A percentile compares a stretch with the other conserved stretches of the same genome.
phyloP scores from a whole-genome alignment of 805 yeast species.

The Yamadazyma tumulicola region DNA sequence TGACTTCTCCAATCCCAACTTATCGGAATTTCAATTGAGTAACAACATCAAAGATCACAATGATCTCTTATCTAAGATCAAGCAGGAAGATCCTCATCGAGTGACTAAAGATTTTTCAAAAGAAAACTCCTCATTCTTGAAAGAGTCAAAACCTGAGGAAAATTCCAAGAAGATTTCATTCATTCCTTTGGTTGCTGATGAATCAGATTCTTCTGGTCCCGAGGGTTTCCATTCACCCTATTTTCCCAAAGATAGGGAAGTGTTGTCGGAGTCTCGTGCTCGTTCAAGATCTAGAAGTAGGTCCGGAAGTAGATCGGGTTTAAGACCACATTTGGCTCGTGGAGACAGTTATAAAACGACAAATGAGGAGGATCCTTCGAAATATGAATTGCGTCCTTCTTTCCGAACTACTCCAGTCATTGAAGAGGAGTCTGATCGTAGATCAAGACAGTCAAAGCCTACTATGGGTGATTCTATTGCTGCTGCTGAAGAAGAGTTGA shows the following conservation, averaged over 20 bases:
- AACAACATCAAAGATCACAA: conserved; percentile 35
- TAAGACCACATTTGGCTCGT: conserved; percentile 64
- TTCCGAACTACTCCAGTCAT: conserved; percentile 14
- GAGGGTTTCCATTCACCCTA: conserved; percentile 32
- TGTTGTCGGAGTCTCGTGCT: conserved; percentile 23
- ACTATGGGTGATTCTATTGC: conserved; percentile 45
- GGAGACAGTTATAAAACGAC: conserved; percentile 74
- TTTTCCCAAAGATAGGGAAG: conserved; percentile 26
- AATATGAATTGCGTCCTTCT: conserved; percentile 41
- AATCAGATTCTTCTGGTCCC: conserved; percentile 7
- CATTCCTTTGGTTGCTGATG: conserved; percentile 1
- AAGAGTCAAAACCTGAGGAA: not conserved
- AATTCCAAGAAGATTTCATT: not conserved
- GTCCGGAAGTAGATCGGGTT: conserved; percentile 12
- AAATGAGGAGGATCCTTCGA: conserved; percentile 41
- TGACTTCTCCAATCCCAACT: conserved; percentile 39
- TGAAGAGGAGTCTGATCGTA: conserved; percentile 33
- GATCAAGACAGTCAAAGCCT: conserved; percentile 38
- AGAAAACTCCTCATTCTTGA: conserved; percentile 3
- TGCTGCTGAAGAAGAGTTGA: conserved; percentile 34
- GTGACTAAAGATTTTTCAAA: conserved; percentile 16
- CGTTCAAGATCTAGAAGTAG: conserved; percentile 18
- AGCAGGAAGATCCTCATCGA: conserved; percentile 34
- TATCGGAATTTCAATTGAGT: conserved; percentile 42
- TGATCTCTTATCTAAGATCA: conserved; percentile 31